phyloP scores from a whole-genome alignment of 352 stramenopile genomes.

The Globisporangium lucens region DNA sequence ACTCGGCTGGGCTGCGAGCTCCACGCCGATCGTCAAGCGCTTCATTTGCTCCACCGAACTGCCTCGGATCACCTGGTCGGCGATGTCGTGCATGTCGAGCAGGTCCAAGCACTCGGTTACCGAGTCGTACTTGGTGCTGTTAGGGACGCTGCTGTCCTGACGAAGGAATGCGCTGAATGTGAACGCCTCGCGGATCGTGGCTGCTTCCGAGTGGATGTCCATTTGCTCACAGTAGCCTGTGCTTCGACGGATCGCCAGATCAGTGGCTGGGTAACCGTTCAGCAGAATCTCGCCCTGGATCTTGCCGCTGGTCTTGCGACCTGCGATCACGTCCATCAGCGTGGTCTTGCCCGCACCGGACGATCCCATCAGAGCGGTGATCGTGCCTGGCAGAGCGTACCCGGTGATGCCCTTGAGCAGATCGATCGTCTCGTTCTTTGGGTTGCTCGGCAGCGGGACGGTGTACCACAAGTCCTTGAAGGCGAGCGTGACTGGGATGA shows the following conservation, averaged over 20 bases:
- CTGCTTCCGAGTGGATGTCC: conserved; percentile 73
- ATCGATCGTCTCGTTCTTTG: conserved; percentile 30
- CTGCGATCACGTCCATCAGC: conserved; percentile 93
- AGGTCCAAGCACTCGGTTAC: conserved; percentile 41
- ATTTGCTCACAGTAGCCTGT: conserved; percentile 68
- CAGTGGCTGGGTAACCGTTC: conserved; percentile 82
- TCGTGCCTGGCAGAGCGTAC: conserved; percentile 40
- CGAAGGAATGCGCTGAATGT: conserved; percentile 78
- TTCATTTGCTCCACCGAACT: conserved; percentile 51
- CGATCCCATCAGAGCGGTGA: conserved; percentile 75
- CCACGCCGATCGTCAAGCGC: conserved; percentile 50
- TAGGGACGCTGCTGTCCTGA: conserved; percentile 19
- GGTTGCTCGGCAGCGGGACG: conserved; percentile 25
- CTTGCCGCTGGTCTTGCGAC: conserved; percentile 88
- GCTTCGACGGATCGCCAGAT: conserved; percentile 38
- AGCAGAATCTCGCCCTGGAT: conserved; percentile 86
- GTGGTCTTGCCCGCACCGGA: conserved; percentile 92
- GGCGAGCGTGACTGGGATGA: conserved; percentile 35
- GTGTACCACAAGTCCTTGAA: conserved; percentile 53
- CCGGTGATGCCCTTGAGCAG: conserved; percentile 63
- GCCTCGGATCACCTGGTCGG: conserved; percentile 35
- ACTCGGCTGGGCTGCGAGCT: conserved; percentile 72
- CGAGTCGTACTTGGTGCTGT: conserved; percentile 28
- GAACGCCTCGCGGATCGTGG: conserved; percentile 81
- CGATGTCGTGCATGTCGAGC: conserved; percentile 27